Evolutionary conservation across 2,329 filamentous ascomycete species (phyloP).

Genomic region (Conoideocrella luteorostrata): DNA sequence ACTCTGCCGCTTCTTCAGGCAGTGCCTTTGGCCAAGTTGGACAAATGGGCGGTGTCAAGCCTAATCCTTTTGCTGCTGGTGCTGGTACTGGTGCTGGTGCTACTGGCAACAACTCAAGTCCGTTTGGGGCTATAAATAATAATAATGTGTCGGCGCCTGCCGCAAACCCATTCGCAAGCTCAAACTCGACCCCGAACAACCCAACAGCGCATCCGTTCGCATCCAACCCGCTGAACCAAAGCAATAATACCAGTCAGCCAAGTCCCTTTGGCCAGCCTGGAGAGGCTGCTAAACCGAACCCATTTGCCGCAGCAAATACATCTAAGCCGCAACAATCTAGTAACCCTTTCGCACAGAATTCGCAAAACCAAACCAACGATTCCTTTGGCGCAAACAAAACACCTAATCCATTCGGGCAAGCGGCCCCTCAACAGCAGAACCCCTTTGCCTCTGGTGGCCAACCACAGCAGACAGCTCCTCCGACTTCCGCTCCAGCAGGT

Average conservation of each 20-base stretch:
- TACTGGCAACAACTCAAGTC: constrained; percentile 12
- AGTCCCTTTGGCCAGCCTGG: constrained; percentile 18
- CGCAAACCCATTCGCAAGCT: constrained; percentile 22
- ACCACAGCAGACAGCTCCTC: constrained; percentile 11
- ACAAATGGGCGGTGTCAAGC: constrained; percentile 30
- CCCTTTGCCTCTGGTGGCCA: constrained; percentile 17
- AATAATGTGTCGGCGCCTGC: constrained; percentile 13
- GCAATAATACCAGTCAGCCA: constrained; percentile 1
- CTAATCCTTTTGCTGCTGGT: constrained; percentile 29
- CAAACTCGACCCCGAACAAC: background rate
- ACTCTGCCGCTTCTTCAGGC: background rate
- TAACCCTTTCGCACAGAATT: constrained; percentile 18
- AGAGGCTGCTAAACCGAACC: constrained; percentile 14
- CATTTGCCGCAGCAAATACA: constrained; percentile 19
- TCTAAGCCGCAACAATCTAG: constrained; percentile 11
- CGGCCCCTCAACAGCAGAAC: constrained; percentile 14
- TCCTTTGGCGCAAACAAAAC: constrained; percentile 16
- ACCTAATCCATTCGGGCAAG: constrained; percentile 19
- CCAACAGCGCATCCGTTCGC: constrained; percentile 22
- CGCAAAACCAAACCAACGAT: constrained; percentile 8
- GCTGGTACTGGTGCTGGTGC: constrained; percentile 9
- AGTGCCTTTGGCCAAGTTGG: constrained; percentile 28
- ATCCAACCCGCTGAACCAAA: constrained; percentile 4
- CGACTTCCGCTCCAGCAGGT: background rate
- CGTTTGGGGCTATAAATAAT: constrained; percentile 19